Conservation (phyloP, 2,329 filamentous ascomycete genomes). For the Clonostachys chloroleuca region DNA sequence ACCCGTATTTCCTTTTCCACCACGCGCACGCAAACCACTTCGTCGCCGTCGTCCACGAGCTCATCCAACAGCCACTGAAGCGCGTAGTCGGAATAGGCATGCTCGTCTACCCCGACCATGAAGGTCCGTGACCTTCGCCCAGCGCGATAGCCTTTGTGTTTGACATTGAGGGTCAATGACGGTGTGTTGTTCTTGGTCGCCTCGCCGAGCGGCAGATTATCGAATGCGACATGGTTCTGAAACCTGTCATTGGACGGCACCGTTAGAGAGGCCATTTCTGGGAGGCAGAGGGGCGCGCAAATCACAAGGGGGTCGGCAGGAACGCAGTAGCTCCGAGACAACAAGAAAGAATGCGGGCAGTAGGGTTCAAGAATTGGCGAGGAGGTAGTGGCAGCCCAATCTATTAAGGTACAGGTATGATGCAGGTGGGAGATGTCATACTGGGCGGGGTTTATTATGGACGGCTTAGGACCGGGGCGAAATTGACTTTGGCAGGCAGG, state of each 20-base stretch:
- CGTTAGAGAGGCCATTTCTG: slow-evolving; percentile 38
- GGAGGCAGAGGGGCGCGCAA: too few species aligned
- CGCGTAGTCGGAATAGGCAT: slow-evolving; percentile 88
- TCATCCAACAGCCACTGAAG: slow-evolving; percentile 90
- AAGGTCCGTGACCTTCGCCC: slow-evolving; percentile 81
- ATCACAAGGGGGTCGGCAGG: too few species aligned
- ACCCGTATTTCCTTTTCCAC: slow-evolving; percentile 77
- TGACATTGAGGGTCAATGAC: slow-evolving; percentile 78
- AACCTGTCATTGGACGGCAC: slow-evolving; percentile 41
- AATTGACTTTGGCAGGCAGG: too few species aligned
- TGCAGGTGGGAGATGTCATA: too few species aligned
- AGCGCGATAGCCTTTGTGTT: slow-evolving; percentile 81
- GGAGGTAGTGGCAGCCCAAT: too few species aligned
- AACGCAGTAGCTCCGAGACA: too few species aligned
- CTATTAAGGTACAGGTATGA: too few species aligned
- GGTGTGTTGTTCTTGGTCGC: slow-evolving; percentile 54
- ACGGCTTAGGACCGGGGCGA: too few species aligned
- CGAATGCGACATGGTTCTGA: slow-evolving; percentile 55
- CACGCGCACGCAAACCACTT: slow-evolving; percentile 85
- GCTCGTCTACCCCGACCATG: slow-evolving; percentile 85
- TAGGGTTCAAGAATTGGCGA: too few species aligned
- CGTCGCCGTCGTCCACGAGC: slow-evolving; percentile 88
- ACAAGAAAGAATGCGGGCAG: too few species aligned
- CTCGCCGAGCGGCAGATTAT: slow-evolving; percentile 54
- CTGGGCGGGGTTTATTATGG: too few species aligned